Conservation (phyloP, 2,329 filamentous ascomycete species). For the Tetracladium maxilliforme region DNA sequence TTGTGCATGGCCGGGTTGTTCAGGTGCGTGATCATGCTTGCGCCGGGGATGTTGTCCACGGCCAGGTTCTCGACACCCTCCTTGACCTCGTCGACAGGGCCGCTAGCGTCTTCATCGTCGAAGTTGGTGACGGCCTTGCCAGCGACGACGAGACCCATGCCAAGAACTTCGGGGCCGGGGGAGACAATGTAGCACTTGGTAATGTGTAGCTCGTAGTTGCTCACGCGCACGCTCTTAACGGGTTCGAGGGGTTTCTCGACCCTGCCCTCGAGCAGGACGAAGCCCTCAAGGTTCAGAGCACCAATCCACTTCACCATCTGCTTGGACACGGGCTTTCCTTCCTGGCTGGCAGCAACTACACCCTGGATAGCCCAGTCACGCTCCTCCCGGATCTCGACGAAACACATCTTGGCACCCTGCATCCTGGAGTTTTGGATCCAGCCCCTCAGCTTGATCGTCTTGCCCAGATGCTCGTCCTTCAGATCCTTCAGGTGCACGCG, state of each 20-base stretch:
- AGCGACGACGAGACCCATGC: slow-evolving; percentile 39
- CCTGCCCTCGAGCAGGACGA: slow-evolving; percentile 64
- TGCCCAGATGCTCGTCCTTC: slow-evolving; percentile 48
- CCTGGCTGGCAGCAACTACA: slow-evolving; percentile 51
- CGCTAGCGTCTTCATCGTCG: slow-evolving; percentile 38
- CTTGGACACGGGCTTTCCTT: slow-evolving; percentile 50
- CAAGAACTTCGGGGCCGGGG: slow-evolving; percentile 39
- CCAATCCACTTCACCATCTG: slow-evolving; percentile 93
- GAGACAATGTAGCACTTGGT: slow-evolving; percentile 70
- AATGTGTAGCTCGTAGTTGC: slow-evolving; percentile 75
- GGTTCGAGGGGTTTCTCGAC: slow-evolving; percentile 75
- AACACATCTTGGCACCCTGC: slow-evolving; percentile 83
- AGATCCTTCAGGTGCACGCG: slow-evolving; percentile 47
- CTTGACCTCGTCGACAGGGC: slow-evolving; percentile 27
- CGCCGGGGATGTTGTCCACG: slow-evolving; percentile 46
- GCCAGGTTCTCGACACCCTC: slow-evolving; percentile 20
- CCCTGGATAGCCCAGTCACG: slow-evolving; percentile 69
- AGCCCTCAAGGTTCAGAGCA: slow-evolving; percentile 63
- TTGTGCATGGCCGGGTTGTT: slow-evolving; percentile 92
- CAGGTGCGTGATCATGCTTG: slow-evolving; percentile 70
- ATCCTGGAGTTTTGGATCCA: slow-evolving; percentile 79
- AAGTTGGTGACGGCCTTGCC: slow-evolving; percentile 41
- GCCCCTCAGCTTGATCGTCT: slow-evolving; percentile 61
- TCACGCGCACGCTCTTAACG: slow-evolving; percentile 75
- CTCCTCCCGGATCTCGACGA: slow-evolving; percentile 71